A percentile compares a stretch with the other conserved stretches of the same genome.
These are phyloP conservation scores for Wallacemonas sp. DNA, from an alignment of 208 protist genomes.

Conservation along the genomic window DNA sequence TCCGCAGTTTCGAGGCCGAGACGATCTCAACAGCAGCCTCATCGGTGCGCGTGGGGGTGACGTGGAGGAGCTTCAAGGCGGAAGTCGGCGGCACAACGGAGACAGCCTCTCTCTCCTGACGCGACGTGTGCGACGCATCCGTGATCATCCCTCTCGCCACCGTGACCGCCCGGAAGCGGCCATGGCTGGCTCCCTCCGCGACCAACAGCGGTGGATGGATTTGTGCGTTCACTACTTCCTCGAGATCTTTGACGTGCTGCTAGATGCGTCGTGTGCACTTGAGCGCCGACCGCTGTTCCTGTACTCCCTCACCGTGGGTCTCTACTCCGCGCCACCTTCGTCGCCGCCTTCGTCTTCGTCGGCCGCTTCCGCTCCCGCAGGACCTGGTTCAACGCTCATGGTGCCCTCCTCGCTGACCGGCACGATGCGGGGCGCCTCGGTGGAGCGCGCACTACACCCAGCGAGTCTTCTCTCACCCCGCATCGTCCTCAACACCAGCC, in stretches of 20 bases:
- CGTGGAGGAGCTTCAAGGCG: no score
- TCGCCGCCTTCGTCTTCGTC: background rate
- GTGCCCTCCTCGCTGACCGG: no score
- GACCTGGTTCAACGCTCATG: no score
- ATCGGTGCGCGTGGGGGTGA: background rate
- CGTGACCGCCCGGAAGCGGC: background rate
- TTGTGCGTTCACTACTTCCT: constrained; percentile 66
- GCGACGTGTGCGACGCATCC: background rate
- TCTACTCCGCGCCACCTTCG: background rate
- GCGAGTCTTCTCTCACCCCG: no score
- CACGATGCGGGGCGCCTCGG: no score
- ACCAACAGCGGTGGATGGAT: constrained; percentile 39
- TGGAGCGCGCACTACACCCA: no score
- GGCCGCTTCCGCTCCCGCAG: no score
- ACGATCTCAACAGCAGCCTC: constrained; percentile 4
- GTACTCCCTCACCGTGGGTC: constrained; percentile 26
- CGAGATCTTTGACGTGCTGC: constrained; percentile 51
- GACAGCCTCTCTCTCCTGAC: background rate
- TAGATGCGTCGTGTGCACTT: constrained; percentile 36
- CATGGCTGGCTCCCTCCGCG: background rate
- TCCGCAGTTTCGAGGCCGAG: no score
- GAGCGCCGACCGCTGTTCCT: constrained; percentile 39
- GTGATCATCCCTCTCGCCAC: background rate
- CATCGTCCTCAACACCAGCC: no score
- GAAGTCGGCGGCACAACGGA: background rate